Conservation (phyloP, 2,329 filamentous ascomycete species). For the Fusarium clavum region DNA sequence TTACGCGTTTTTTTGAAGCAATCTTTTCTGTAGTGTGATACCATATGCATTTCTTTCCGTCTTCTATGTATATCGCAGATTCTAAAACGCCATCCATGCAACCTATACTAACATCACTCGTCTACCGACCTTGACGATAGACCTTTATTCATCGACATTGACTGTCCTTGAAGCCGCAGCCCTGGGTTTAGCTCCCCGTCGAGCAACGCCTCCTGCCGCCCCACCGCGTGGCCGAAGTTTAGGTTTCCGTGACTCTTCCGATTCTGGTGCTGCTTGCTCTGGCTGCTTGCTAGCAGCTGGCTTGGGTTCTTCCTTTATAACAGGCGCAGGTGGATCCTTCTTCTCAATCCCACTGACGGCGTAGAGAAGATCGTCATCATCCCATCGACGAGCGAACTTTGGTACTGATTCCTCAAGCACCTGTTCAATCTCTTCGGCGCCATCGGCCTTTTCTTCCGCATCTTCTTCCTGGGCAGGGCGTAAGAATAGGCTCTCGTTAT, state of each 20-base stretch:
- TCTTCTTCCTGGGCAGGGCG: conserved; percentile 32
- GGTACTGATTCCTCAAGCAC: conserved; percentile 54
- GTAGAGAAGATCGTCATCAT: conserved; percentile 58
- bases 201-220: conserved; percentile 38
- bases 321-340: conserved; percentile 47
- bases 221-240: conserved; percentile 45
- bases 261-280: conserved; percentile 22
- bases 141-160: conserved; percentile 10
- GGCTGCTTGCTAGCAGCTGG: conserved; percentile 33
- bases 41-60: conserved; percentile 2
- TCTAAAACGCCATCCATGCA: conserved; percentile 43
- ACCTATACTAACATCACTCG: conserved; percentile 3
- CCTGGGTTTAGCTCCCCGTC: conserved; percentile 47
- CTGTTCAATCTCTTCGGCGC: conserved; percentile 24
- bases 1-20: conserved; percentile 35
- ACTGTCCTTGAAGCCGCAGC: conserved; percentile 39
- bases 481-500: conserved; percentile 74
- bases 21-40: not conserved
- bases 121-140: not conserved
- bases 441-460: conserved; percentile 36
- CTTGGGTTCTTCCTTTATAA: conserved; percentile 48
- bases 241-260: conserved; percentile 47
- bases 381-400: conserved; percentile 56
- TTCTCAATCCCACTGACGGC: conserved; percentile 60
- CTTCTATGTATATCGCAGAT: conserved; percentile 7